Evolutionary conservation across 768 basidiomycete species (phyloP).

Genomic region (Leccinum variicolor): DNA sequence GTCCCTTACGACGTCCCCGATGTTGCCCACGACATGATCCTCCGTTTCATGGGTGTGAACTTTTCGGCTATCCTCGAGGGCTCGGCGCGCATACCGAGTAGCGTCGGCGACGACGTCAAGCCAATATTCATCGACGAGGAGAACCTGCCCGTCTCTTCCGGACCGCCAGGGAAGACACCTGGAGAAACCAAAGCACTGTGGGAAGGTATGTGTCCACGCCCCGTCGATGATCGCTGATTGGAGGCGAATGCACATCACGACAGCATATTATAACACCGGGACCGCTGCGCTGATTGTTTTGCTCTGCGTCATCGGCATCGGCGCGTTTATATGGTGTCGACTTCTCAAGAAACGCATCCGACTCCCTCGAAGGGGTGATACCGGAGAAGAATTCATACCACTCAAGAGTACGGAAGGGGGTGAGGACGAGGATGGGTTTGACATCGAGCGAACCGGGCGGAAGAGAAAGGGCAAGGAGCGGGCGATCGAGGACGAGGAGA

Average conservation of each 20-base stretch:
- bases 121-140: constrained; percentile 54
- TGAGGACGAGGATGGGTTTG: constrained; percentile 44
- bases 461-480: constrained; percentile 49
- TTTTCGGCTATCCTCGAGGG: constrained; percentile 78
- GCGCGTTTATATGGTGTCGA: constrained; percentile 79
- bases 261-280: constrained; percentile 94
- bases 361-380: constrained; percentile 8
- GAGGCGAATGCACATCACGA: background rate
- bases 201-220: constrained; percentile 58
- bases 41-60: constrained; percentile 94
- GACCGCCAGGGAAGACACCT: constrained; percentile 52
- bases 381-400: constrained; percentile 68
- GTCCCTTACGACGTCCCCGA: constrained; percentile 85
- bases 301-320: constrained; percentile 64
- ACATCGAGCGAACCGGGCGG: constrained; percentile 35
- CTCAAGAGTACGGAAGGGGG: constrained; percentile 40
- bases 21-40: constrained; percentile 95
- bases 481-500: constrained; percentile 30
- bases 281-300: constrained; percentile 83
- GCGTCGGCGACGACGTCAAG: constrained; percentile 70
- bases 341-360: constrained; percentile 26
- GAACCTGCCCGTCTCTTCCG: constrained; percentile 34
- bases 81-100: constrained; percentile 77
- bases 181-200: constrained; percentile 84
- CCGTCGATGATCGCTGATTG: background rate